Percentiles rank a stretch among this genome's conserved stretches.
phyloP scores from a whole-genome alignment of 306 rosid species.

The Quercus suber region DNA sequence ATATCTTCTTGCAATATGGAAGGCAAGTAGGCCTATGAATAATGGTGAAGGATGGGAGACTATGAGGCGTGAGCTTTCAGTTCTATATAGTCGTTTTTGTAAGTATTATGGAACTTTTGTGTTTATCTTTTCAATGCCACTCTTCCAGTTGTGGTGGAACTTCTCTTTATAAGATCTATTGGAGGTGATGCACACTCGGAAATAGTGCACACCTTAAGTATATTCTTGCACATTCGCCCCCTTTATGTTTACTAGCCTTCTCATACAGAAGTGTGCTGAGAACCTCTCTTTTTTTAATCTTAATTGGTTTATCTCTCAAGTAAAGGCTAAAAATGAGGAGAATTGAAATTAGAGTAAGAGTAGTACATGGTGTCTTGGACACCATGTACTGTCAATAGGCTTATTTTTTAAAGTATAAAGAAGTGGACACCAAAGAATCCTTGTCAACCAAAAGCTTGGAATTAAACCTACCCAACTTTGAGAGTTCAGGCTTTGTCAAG shows the following conservation, averaged over 20 bases:
- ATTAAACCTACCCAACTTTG: too few relatives aligned
- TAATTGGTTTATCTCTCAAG: too few relatives aligned
- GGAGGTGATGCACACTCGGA: background rate
- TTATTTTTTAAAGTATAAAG: too few relatives aligned
- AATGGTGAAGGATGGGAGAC: constrained; percentile 98
- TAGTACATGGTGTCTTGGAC: too few relatives aligned
- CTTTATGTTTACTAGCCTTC: background rate
- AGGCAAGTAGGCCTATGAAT: constrained; percentile 86
- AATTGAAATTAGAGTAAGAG: too few relatives aligned
- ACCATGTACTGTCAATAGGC: too few relatives aligned
- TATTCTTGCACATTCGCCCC: background rate
- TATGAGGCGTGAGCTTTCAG: constrained; percentile 98
- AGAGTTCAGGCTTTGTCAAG: too few relatives aligned
- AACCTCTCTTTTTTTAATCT: too few relatives aligned
- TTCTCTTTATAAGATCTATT: background rate
- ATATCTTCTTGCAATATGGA: constrained; percentile 99
- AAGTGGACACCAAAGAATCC: too few relatives aligned
- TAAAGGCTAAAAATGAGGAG: too few relatives aligned
- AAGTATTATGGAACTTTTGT: constrained; percentile 37
- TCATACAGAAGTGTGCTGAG: too few relatives aligned
- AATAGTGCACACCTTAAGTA: background rate
- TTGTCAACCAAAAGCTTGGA: too few relatives aligned
- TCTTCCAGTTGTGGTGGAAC: background rate
- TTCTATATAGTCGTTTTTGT: constrained; percentile 97
- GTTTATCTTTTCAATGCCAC: background rate